phyloP scores from a whole-genome alignment of 2,329 filamentous ascomycete genomes.

The Aspergillus felis region DNA sequence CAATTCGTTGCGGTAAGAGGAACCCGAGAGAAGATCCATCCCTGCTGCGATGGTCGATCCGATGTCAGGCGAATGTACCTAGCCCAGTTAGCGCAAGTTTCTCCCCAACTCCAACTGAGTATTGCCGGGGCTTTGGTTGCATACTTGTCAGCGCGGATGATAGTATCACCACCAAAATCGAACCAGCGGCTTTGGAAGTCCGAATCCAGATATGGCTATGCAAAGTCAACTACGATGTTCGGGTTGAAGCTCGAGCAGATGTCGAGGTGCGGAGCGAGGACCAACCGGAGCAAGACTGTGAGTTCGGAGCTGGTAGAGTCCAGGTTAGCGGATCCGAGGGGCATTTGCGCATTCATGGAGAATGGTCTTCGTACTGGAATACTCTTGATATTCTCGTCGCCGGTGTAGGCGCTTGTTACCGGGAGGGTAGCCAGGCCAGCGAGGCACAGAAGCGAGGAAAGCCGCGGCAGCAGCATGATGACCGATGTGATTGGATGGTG shows the following conservation, averaged over 20 bases:
- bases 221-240: constrained; percentile 12
- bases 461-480: constrained; percentile 31
- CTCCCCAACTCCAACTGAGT: neutral
- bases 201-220: constrained; percentile 89
- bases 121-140: constrained; percentile 1
- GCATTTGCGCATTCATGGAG: neutral
- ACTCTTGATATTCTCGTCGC: constrained; percentile 55
- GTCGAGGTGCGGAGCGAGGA: constrained; percentile 19
- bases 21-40: constrained; percentile 91
- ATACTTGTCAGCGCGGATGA: constrained; percentile 67
- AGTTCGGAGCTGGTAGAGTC: constrained; percentile 65
- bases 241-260: constrained; percentile 4
- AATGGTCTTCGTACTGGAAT: constrained; percentile 55
- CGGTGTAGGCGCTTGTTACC: constrained; percentile 42
- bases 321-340: constrained; percentile 7
- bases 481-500: constrained; percentile 2
- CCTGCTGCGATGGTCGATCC: constrained; percentile 83
- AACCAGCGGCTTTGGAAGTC: constrained; percentile 99
- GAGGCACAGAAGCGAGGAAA: constrained; percentile 34
- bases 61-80: constrained; percentile 91
- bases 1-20: constrained; percentile 97
- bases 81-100: constrained; percentile 13
- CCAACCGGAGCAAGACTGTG: constrained; percentile 77
- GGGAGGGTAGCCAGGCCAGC: constrained; percentile 30
- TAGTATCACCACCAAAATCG: constrained; percentile 94